Evolutionary conservation across 805 yeast species (phyloP).

Genomic region (Saccharomycopsis javanensis): DNA sequence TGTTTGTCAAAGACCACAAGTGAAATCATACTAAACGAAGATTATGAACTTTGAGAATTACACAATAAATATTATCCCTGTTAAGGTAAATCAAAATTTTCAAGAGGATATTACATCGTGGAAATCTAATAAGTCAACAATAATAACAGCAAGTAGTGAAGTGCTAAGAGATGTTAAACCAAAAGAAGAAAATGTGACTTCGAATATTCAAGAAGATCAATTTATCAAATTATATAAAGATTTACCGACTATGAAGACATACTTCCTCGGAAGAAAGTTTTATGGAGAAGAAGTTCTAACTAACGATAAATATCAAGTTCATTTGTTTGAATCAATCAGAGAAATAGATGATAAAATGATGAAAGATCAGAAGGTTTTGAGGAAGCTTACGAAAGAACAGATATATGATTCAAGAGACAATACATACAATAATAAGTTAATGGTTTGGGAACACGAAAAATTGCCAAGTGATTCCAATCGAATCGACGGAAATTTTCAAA

Average conservation of each 20-base stretch:
- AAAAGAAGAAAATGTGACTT: not conserved
- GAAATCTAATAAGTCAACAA: not conserved
- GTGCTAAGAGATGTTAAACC: not conserved
- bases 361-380: not conserved
- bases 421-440: constrained; percentile 4
- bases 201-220: constrained; percentile 1
- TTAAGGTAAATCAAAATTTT: not conserved
- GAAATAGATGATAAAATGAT: not conserved
- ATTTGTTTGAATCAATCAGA: not conserved
- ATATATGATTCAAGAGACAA: not conserved
- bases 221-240: constrained; percentile 11
- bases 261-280: constrained; percentile 17
- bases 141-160: not conserved
- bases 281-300: constrained; percentile 10
- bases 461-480: constrained; percentile 12
- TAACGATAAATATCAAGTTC: not conserved
- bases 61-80: not conserved
- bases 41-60: not conserved
- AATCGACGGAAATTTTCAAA: constrained; percentile 8
- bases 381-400: not conserved
- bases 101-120: not conserved
- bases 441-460: constrained; percentile 20
- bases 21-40: no score
- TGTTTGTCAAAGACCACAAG: not conserved
- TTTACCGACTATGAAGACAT: not conserved